Percentiles rank a stretch among this genome's conserved stretches.
Evolutionary conservation across 805 yeast species (phyloP).

Genomic region (Ogataea angusta): DNA sequence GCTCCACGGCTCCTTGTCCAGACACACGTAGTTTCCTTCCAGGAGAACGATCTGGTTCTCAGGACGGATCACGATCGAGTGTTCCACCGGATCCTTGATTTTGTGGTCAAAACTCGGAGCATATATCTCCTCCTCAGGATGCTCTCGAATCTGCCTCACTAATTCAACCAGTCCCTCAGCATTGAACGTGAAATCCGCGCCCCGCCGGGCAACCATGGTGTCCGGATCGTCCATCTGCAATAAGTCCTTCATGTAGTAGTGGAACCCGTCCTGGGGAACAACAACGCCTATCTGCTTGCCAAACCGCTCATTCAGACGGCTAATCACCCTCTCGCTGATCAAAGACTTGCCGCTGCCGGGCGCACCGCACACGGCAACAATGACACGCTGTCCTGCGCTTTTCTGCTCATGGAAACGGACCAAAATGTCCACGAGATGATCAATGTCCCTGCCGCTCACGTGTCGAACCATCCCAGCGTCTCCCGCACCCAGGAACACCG

Average conservation of each 20-base stretch:
- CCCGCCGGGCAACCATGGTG: slow-evolving; percentile 41
- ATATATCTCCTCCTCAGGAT: slow-evolving; percentile 1
- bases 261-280: slow-evolving; percentile 35
- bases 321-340: slow-evolving; percentile 2
- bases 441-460: slow-evolving; percentile 3
- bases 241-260: slow-evolving; percentile 36
- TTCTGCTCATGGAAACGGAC: not conserved
- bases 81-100: slow-evolving; percentile 39
- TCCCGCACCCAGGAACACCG: not conserved
- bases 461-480: slow-evolving; percentile 1
- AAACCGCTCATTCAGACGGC: slow-evolving; percentile 1
- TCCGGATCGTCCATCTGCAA: slow-evolving; percentile 31
- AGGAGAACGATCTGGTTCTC: slow-evolving; percentile 32
- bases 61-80: slow-evolving; percentile 31
- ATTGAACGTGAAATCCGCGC: slow-evolving; percentile 49
- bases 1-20: slow-evolving; percentile 36
- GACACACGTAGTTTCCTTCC: slow-evolving; percentile 41
- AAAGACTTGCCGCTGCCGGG: slow-evolving; percentile 15
- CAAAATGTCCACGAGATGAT: not conserved
- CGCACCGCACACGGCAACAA: slow-evolving; percentile 13
- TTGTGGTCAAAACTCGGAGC: slow-evolving; percentile 40
- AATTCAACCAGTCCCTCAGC: slow-evolving; percentile 28
- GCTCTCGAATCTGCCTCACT: slow-evolving; percentile 10
- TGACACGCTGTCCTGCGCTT: slow-evolving; percentile 2
- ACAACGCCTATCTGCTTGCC: slow-evolving; percentile 7